These are phyloP conservation scores for Ajuga chamaepitys DNA, from an alignment of 257 asterid species.

Conservation along the genomic window DNA sequence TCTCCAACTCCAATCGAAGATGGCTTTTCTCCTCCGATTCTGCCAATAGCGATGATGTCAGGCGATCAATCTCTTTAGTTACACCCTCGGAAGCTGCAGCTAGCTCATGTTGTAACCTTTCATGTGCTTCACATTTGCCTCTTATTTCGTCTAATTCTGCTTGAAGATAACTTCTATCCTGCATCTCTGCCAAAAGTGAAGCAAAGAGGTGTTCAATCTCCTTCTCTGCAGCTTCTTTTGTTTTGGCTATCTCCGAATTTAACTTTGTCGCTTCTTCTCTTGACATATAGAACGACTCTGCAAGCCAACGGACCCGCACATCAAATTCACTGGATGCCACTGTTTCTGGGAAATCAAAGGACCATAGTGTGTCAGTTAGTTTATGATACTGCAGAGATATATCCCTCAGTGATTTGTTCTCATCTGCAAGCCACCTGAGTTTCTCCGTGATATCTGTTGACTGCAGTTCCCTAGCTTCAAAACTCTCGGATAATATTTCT, in stretches of 20 bases:
- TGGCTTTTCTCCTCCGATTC: conserved; percentile 65
- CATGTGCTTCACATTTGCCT: conserved; percentile 31
- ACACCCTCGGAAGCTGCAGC: conserved; percentile 45
- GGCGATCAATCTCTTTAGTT: conserved; percentile 41
- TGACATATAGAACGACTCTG: conserved; percentile 40
- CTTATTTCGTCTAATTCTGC: conserved; percentile 58
- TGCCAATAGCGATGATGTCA: conserved; percentile 44
- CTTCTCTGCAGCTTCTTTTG: conserved; percentile 42
- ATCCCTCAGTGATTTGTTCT: conserved; percentile 48
- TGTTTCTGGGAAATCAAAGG: conserved; percentile 59
- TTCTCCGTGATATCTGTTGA: conserved; percentile 48
- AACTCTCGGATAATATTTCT: conserved; percentile 51
- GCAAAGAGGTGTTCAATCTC: conserved; percentile 54
- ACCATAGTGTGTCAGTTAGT: conserved; percentile 33
- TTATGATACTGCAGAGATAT: conserved; percentile 44
- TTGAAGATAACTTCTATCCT: conserved; percentile 48
- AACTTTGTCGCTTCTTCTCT: conserved; percentile 56
- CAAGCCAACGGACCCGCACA: conserved; percentile 50
- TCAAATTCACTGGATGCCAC: conserved; percentile 46
- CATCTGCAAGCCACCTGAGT: conserved; percentile 59
- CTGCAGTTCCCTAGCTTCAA: conserved; percentile 35
- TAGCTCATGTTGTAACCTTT: conserved; percentile 46
- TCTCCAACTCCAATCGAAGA: conserved; percentile 45
- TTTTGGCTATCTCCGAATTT: conserved; percentile 42
- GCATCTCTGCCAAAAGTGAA: conserved; percentile 54